Evolutionary conservation across 352 stramenopile species (phyloP).

Genomic region (Pythium guiyangense): DNA sequence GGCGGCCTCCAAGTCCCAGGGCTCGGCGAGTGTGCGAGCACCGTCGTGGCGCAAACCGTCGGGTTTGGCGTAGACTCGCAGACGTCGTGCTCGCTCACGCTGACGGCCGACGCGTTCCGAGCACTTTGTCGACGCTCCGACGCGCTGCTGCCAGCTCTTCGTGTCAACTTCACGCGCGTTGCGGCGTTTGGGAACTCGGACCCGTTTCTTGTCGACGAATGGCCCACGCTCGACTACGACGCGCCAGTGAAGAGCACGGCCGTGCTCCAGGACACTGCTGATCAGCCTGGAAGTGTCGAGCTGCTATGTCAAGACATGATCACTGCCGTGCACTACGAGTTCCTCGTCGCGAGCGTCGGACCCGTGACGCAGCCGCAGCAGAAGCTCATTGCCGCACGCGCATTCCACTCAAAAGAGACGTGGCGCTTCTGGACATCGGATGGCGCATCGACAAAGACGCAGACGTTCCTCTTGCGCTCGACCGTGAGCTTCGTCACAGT

Average conservation of each 20-base stretch:
- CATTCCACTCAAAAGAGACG: conserved; percentile 23
- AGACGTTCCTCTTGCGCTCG: conserved; percentile 26
- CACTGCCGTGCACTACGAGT: conserved; percentile 26
- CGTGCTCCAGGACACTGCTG: conserved; percentile 14
- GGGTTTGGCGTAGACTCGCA: conserved; percentile 37
- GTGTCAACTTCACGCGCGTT: conserved; percentile 36
- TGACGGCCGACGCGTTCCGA: conserved; percentile 23
- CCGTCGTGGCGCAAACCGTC: conserved; percentile 5
- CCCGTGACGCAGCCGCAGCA: conserved; percentile 24
- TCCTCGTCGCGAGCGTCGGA: conserved; percentile 32
- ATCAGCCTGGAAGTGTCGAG: conserved; percentile 16
- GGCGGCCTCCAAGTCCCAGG: conserved; percentile 22
- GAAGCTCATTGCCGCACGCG: conserved; percentile 39
- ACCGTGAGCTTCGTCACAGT: conserved; percentile 31
- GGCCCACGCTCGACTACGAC: conserved; percentile 38
- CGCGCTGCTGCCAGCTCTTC: conserved; percentile 15
- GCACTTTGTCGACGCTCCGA: conserved; percentile 19
- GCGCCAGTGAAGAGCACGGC: conserved; percentile 16
- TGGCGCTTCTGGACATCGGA: conserved; percentile 32
- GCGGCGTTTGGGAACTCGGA: conserved; percentile 40
- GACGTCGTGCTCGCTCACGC: conserved; percentile 23
- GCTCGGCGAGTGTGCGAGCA: conserved; percentile 21
- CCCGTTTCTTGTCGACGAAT: conserved; percentile 27
- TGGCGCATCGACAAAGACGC: background rate
- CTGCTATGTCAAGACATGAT: conserved; percentile 24